Base-by-base conservation (phyloP, 257 asterid species). In the Catharanthus roseus region DNA sequence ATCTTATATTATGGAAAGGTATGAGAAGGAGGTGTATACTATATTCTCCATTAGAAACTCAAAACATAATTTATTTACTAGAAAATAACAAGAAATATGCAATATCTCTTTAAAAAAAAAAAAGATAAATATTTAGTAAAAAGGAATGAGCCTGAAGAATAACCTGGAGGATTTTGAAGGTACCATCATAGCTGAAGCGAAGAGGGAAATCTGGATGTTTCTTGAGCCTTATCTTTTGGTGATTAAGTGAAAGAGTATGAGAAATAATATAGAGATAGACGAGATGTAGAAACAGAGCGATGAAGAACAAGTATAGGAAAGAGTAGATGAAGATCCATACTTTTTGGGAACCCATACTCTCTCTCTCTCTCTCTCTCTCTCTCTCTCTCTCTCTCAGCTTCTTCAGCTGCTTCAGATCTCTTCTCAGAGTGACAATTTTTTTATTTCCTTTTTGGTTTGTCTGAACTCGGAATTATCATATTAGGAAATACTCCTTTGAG, bases 121-220 rank as follows among this genome's bases (percentile, higher is more conserved):
- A 38, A 38, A 38, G 8, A 38, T 38, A 38, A 38, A 38, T n/a
- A n/a, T n/a, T n/a, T 8, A 38, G 42, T 38, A 38, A 38, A 8
- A 38, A 38, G 8, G 42, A 3, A 38, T 38, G 42, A 3, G 42
- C n/a, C n/a, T n/a, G 42, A 38, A 38, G 3, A 38, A 2, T 31
- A 50, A 90, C 98, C 95, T 93, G 98, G 21, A 93, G 97, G 82
- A 91, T 93, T 80, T 90, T 93, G 88, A 93, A 93, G 67, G 96
- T 88, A 10, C 98, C 97, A 28, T 90, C 95, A n/a, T 86, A 75
- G 53, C 82, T 77, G 81, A 93, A 93, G 21, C 91, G 96, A 41
- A 93, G 84, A 70, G 98, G 97, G 6, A 78, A 78, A 0, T 82
- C 73, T 0, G 96, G 41, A 1, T 49, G 80, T 75, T 82, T 89